Evolutionary conservation across 2,329 filamentous ascomycete genomes (phyloP), one percentile per base, ranked within the genome.

Genomic region (Hypoxylon sp.): DNA sequence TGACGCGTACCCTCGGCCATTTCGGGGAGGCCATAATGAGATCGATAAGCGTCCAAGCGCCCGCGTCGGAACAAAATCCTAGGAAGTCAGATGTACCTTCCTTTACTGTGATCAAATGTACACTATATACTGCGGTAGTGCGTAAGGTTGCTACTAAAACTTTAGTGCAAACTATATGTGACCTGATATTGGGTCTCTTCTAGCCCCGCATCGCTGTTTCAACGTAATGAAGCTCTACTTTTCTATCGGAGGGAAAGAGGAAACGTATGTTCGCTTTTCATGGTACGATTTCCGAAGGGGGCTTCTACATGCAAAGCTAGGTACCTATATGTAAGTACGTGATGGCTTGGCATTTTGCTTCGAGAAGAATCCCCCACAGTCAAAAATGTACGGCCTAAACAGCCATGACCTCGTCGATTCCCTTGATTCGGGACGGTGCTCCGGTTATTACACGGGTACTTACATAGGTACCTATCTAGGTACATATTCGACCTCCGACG

Each of bases 11-110:
- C 3, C 40, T 61, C 66, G 66, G 63, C 55, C 54, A 58, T 63
- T 68, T 66, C 44, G 44, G 52, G 20, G 59, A 58, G 30, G n/a
- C 65, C 54, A 57, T 65, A 50, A 48, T 56, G 33, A 68, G 66
- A 68, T 68, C 63, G 63, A 65, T 64, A 57, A 63, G 36, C 38
- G 63, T 66, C 59, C 58, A 68, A 68, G 66, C 66, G 66, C n/a
- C n/a, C 64, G 45, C 55, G 59, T 64, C 66, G 66, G 66, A 63
- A 63, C 28, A 63, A 63, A 68, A 56, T 48, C 52, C 28, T n/a
- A n/a, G 14, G 33, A 48, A 49, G 8, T 14, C 6, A 20, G 52
- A 48, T 26, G 44, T 56, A 38, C 9, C 22, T 26, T 49, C 20
- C 16, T 9, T 28, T n/a, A n/a, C n/a, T n/a, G n/a, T n/a, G n/a